A percentile compares a stretch with the other conserved stretches of the same genome.
Conservation (phyloP, 176 grass and related monocot species). For the Bromus sterilis region DNA sequence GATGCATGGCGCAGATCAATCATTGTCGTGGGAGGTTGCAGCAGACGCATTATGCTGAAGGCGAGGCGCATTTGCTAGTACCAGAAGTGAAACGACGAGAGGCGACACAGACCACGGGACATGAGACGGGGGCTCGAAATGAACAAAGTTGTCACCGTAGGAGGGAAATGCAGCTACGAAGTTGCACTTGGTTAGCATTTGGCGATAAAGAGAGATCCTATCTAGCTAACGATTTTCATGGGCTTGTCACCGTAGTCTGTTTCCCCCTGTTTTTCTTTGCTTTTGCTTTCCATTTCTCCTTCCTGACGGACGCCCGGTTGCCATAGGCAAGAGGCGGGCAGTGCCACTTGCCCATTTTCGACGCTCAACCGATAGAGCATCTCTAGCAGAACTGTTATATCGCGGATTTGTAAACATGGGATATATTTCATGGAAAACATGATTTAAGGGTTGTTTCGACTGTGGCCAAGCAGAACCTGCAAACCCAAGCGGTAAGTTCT, state of each 20-base stretch:
- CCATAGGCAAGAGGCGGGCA: no score
- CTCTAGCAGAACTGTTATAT: no score
- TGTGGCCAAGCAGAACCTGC: no score
- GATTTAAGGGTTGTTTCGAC: no score
- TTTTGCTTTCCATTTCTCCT: background rate
- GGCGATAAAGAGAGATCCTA: background rate
- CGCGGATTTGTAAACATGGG: no score
- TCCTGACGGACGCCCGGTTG: background rate
- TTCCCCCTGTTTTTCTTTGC: background rate
- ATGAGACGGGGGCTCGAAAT: background rate
- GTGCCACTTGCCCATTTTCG: no score
- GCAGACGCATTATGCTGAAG: background rate
- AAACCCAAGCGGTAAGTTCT: no score
- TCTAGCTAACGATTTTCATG: background rate
- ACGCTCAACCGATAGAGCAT: no score
- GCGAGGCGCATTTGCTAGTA: background rate
- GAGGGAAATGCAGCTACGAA: background rate
- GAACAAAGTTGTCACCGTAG: background rate
- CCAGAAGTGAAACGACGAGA: background rate
- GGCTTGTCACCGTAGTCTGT: no score
- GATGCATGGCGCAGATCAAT: background rate
- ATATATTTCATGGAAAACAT: no score
- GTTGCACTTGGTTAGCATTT: background rate
- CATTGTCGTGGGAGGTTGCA: background rate
- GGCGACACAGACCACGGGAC: background rate